phyloP scores from a whole-genome alignment of 225 moss, liverwort and hornwort genomes.

The Antitrichia curtipendula region DNA sequence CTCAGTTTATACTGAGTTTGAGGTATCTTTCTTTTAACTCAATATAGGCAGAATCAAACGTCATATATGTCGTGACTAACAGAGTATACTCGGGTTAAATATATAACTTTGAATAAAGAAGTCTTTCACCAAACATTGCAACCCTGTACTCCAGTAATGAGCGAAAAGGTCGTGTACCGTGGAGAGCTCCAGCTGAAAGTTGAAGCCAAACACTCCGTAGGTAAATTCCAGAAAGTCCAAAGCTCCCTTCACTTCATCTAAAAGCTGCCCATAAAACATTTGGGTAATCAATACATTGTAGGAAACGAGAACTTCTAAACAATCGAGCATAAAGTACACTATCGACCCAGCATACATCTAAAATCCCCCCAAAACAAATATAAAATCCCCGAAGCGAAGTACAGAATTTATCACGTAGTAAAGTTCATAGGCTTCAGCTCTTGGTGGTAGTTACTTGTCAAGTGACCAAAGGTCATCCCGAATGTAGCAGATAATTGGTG shows the following conservation, averaged over 20 bases:
- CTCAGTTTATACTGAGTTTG: not conserved
- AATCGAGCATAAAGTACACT: not conserved
- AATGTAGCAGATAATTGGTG: not conserved
- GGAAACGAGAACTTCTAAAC: not conserved
- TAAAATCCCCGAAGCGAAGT: not conserved
- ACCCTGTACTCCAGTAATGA: not conserved
- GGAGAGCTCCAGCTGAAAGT: constrained; percentile 71
- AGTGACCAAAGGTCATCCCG: constrained; percentile 1
- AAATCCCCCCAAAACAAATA: not conserved
- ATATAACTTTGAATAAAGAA: not conserved
- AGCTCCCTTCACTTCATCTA: constrained; percentile 55
- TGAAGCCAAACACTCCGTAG: constrained; percentile 73
- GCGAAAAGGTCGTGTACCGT: constrained; percentile 27
- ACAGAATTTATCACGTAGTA: not conserved
- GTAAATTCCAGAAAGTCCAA: constrained; percentile 63
- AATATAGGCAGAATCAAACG: not conserved
- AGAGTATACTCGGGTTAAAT: not conserved
- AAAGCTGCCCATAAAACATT: constrained; percentile 25
- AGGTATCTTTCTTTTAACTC: not conserved
- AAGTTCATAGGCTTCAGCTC: not conserved
- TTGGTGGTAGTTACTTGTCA: constrained; percentile 12
- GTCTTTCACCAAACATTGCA: not conserved
- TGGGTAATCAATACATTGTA: not conserved
- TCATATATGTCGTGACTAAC: not conserved
- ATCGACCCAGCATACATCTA: not conserved